Percentiles rank a stretch among this genome's conserved stretches.
phyloP scores from a whole-genome alignment of 129 eudicot genomes.

The Ambrosia artemisiifolia region DNA sequence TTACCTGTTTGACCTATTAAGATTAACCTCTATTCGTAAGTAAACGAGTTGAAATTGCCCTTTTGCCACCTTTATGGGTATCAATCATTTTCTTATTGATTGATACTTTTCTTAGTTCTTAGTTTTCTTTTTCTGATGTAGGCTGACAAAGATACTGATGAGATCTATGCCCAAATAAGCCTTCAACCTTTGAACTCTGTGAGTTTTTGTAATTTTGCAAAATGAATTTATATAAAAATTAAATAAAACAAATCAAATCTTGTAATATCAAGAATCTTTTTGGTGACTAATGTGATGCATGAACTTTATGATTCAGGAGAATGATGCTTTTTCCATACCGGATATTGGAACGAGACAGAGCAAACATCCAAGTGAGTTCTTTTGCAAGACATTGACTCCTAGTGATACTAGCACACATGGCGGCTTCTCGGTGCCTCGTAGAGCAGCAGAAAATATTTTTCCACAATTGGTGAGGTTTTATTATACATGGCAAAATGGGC shows the following conservation, averaged over 20 bases:
- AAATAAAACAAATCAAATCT: not conserved
- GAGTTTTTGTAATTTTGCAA: slow-evolving; percentile 27
- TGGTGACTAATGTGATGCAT: not conserved
- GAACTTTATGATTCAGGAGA: slow-evolving; percentile 45
- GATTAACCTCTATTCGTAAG: not conserved
- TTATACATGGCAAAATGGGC: not conserved
- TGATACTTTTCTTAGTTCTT: no score
- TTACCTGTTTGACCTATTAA: not conserved
- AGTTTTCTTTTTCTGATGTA: slow-evolving; percentile 18
- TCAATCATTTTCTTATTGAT: not conserved
- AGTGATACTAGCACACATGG: slow-evolving; percentile 99
- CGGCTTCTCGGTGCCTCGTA: slow-evolving; percentile 95
- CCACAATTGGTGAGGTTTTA: slow-evolving; percentile 74
- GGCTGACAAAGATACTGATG: slow-evolving; percentile 98
- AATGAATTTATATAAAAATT: no score
- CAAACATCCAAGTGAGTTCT: slow-evolving; percentile 88
- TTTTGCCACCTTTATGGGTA: not conserved
- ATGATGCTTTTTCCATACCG: slow-evolving; percentile 81
- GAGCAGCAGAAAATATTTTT: slow-evolving; percentile 97
- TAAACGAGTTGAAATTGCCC: not conserved
- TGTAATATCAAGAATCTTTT: not conserved
- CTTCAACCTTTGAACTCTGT: slow-evolving; percentile 94
- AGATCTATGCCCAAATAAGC: slow-evolving; percentile 96
- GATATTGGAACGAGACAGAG: slow-evolving; percentile 71
- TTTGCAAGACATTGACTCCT: slow-evolving; percentile 94